Evolutionary conservation across 2,329 filamentous ascomycete genomes (phyloP).

Genomic region (Lasiodiplodia sp.): DNA sequence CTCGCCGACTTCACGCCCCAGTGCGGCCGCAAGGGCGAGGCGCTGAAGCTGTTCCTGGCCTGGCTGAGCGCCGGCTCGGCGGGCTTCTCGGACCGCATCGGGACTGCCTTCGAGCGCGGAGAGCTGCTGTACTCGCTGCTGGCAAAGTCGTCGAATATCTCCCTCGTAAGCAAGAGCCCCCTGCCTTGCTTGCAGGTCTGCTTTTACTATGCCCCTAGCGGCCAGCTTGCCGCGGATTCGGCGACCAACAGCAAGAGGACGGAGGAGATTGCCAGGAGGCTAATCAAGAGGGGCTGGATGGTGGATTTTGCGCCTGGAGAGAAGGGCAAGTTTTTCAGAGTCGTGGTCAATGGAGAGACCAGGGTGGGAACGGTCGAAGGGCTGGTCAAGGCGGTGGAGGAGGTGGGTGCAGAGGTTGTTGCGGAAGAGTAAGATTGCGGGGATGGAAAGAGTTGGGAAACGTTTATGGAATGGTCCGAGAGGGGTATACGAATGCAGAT

Average conservation of each 20-base stretch:
- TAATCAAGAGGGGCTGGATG: constrained; percentile 71
- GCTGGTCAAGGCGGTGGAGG: constrained; percentile 66
- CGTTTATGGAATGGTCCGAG: neutral
- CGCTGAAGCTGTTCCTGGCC: constrained; percentile 82
- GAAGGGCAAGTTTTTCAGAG: constrained; percentile 71
- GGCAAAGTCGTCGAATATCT: constrained; percentile 64
- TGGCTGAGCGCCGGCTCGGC: constrained; percentile 87
- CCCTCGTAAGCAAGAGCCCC: constrained; percentile 72
- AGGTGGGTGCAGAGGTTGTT: constrained; percentile 46
- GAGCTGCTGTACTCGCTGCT: constrained; percentile 71
- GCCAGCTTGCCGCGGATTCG: constrained; percentile 54
- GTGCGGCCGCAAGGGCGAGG: constrained; percentile 86
- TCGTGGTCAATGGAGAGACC: constrained; percentile 71
- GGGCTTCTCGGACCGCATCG: constrained; percentile 71
- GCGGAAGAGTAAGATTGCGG: neutral
- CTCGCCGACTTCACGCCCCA: constrained; percentile 92
- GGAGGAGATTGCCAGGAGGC: constrained; percentile 58
- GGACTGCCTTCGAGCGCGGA: constrained; percentile 76
- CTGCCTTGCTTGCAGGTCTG: constrained; percentile 93
- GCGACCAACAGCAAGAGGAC: constrained; percentile 64
- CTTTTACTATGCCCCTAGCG: constrained; percentile 80
- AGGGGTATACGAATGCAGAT: neutral
- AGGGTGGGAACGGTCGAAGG: constrained; percentile 66
- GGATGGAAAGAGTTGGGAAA: neutral
- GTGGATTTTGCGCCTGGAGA: constrained; percentile 70